Evolutionary conservation across 768 basidiomycete genomes (phyloP), one percentile per base, ranked within the genome.

Genomic region (Tricholoma furcatifolium): DNA sequence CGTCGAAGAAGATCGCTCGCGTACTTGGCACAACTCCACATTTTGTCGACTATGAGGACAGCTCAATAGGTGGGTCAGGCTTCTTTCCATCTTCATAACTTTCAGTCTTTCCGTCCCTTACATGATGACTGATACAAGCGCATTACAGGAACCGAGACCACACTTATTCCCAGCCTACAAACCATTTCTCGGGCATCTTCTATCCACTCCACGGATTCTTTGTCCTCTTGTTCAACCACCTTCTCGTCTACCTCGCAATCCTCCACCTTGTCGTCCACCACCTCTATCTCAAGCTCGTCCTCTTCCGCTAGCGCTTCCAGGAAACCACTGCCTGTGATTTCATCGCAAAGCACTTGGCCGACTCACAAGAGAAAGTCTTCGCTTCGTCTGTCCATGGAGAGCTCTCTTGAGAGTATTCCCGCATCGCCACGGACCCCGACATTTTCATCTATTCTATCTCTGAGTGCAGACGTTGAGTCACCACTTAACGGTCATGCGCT

Each of bases 21-120:
- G 65, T 87, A 10, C 68, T 87, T 10, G 85, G 85, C 11, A 70
- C 74, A 17, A 78, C 82, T 14, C 85, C 84, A n/a, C 81, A 77
- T 52, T 69, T 85, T 30, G 56, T 81, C 10, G 83, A 86, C 21
- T 59, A 50, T 32, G 40, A 54, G 24, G 40, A 47, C 23, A 21
- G 51, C 17, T 8, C 49, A 23, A 30, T 20, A 44, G 63, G 70
- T 70, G 45, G 17, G 63, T 60, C 36, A 30, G 20, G 40, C 39
- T 47, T n/a, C 48, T 41, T 23, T 23, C 24, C 18, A 15, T 17
- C 18, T 31, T 46, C 18, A 18, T 17, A 20, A 30, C 15, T 27
- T 20, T 14, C 14, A 48, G n/a, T 27, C 4, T 2, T 7, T 2
- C 17, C 23, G 6, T n/a, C 17, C 10, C 11, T 43, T n/a, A 3